phyloP scores from a whole-genome alignment of 164 flowering plant species.

The Santalum album region DNA sequence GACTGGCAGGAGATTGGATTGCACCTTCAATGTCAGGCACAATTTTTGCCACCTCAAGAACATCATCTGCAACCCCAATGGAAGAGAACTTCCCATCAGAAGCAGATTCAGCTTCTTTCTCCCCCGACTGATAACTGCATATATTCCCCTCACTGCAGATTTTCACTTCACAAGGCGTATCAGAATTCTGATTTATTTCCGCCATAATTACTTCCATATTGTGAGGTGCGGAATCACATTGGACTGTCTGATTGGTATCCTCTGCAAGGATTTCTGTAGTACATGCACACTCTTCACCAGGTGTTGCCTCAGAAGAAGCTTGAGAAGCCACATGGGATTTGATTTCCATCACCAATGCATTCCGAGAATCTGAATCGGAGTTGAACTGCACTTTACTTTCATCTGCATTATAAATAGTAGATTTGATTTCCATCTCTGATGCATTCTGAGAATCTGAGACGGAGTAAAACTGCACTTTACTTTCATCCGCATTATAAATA shows the following conservation, averaged over 20 bases:
- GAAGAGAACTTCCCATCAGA: conserved; percentile 6
- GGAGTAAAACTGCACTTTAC: too few relatives aligned
- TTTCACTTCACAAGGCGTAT: too few relatives aligned
- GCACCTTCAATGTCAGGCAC: not conserved
- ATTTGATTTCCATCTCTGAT: conserved; percentile 6
- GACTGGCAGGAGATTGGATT: not conserved
- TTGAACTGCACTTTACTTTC: conserved; percentile 5
- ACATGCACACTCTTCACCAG: too few relatives aligned
- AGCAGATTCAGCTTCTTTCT: conserved; percentile 12
- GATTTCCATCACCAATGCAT: conserved; percentile 1
- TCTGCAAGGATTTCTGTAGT: too few relatives aligned
- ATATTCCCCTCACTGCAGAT: conserved; percentile 1
- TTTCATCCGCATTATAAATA: conserved; percentile 3
- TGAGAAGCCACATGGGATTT: too few relatives aligned
- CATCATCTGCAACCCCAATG: conserved; percentile 4
- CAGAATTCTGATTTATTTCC: too few relatives aligned
- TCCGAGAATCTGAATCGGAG: conserved; percentile 9
- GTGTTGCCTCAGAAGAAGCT: too few relatives aligned
- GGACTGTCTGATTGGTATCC: too few relatives aligned
- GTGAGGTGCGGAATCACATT: conserved; percentile 10
- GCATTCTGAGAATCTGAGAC: not conserved
- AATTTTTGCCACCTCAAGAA: conserved; percentile 5
- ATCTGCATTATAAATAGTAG: conserved; percentile 6
- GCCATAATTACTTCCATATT: too few relatives aligned
- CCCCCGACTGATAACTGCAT: conserved; percentile 3